Evolutionary conservation across 2,329 filamentous ascomycete species (phyloP).

Genomic region (Fusarium anthophilum): DNA sequence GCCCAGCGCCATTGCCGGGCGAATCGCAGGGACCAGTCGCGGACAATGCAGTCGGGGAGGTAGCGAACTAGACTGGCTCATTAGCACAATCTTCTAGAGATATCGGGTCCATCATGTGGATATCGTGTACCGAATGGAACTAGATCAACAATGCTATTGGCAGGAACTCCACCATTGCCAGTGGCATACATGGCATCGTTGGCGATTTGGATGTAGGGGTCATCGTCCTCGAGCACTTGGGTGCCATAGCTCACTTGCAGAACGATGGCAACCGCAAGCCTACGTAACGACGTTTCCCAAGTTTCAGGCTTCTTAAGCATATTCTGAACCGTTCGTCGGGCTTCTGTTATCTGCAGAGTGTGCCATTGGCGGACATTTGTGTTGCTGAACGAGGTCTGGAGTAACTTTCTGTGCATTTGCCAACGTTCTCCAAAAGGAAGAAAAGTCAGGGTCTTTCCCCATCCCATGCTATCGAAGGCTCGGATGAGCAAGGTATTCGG

Average conservation of each 20-base stretch:
- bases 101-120: neutral
- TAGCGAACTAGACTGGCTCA: slow-evolving; percentile 32
- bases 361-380: slow-evolving; percentile 46
- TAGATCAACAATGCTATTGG: slow-evolving; percentile 54
- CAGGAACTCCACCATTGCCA: slow-evolving; percentile 45
- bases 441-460: slow-evolving; percentile 58
- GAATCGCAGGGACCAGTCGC: slow-evolving; percentile 46
- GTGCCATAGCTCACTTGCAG: slow-evolving; percentile 47
- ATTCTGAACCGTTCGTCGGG: slow-evolving; percentile 31
- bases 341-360: slow-evolving; percentile 38
- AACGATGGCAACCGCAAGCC: slow-evolving; percentile 46
- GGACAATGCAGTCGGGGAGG: slow-evolving; percentile 43
- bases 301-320: slow-evolving; percentile 31
- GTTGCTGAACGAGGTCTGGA: slow-evolving; percentile 55
- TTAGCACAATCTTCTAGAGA: neutral
- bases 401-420: slow-evolving; percentile 53
- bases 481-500: neutral
- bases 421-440: slow-evolving; percentile 54
- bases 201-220: slow-evolving; percentile 46
- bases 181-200: slow-evolving; percentile 46
- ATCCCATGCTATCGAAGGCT: slow-evolving; percentile 50
- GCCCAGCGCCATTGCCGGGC: slow-evolving; percentile 49
- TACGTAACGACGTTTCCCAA: slow-evolving; percentile 43
- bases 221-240: slow-evolving; percentile 41
- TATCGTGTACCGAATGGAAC: slow-evolving; percentile 49